phyloP scores from a whole-genome alignment of 805 yeast species.

The Candida schatavii region DNA sequence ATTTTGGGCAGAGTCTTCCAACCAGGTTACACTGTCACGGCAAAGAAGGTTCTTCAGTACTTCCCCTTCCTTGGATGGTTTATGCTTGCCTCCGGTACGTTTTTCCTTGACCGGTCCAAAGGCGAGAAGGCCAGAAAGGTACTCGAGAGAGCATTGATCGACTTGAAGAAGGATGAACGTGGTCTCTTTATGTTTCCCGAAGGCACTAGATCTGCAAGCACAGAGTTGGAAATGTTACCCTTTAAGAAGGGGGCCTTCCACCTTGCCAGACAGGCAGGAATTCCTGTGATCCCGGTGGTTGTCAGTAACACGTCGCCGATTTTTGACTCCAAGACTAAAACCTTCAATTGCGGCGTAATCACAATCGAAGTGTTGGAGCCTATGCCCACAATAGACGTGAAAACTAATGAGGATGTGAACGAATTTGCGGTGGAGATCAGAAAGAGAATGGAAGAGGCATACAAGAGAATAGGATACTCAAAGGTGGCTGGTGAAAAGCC shows the following conservation, averaged over 20 bases:
- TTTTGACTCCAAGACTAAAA: conserved; percentile 55
- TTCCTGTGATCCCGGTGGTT: conserved; percentile 87
- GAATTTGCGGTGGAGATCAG: conserved; percentile 56
- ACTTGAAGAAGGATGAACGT: conserved; percentile 60
- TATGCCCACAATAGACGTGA: conserved; percentile 62
- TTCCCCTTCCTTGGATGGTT: conserved; percentile 96
- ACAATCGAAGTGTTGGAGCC: conserved; percentile 80
- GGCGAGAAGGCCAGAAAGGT: conserved; percentile 74
- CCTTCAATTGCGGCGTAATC: conserved; percentile 78
- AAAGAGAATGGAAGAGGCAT: conserved; percentile 49
- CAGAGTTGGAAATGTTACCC: conserved; percentile 68
- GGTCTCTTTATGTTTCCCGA: conserved; percentile 93
- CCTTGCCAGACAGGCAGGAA: conserved; percentile 86
- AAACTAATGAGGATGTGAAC: conserved; percentile 66
- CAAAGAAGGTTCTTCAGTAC: conserved; percentile 78
- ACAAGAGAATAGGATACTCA: conserved; percentile 44
- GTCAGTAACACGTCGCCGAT: conserved; percentile 81
- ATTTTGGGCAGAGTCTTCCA: conserved; percentile 84
- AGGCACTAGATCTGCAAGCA: conserved; percentile 87
- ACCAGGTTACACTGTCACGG: conserved; percentile 85
- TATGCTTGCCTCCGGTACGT: conserved; percentile 86
- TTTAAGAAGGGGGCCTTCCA: conserved; percentile 99
- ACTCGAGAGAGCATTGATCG: conserved; percentile 63
- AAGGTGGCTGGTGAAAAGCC: conserved; percentile 3
- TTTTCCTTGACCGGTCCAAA: conserved; percentile 81